Percentiles rank a stretch among this genome's conserved stretches.
These are phyloP conservation scores for Pseudisothecium myosuroides DNA, from an alignment of 225 moss, liverwort and hornwort species.

Conservation along the genomic window DNA sequence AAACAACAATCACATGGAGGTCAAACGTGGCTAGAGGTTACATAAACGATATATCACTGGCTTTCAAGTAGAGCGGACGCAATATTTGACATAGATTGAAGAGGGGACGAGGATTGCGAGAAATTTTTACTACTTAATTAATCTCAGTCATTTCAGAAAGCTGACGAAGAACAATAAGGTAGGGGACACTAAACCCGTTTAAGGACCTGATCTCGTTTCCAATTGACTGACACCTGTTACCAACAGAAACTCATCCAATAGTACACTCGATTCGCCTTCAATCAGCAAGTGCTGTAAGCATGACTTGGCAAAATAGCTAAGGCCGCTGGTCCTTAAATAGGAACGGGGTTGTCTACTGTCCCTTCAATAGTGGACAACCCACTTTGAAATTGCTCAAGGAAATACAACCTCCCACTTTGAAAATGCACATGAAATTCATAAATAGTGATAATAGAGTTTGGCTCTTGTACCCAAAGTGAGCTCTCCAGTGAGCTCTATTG, in stretches of 20 bases:
- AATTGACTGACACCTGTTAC: neutral
- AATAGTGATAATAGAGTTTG: neutral
- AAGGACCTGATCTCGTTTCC: neutral
- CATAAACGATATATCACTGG: neutral
- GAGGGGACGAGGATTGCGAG: neutral
- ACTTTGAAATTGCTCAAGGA: neutral
- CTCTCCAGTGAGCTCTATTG: neutral
- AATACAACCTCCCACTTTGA: neutral
- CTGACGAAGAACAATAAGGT: neutral
- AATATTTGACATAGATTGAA: neutral
- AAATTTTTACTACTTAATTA: neutral
- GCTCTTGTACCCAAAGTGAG: neutral
- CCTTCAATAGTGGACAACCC: neutral
- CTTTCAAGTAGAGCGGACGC: neutral
- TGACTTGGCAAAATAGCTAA: neutral
- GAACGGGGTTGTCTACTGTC: neutral
- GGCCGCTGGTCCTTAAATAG: neutral
- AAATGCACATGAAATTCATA: neutral
- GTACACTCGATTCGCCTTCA: neutral
- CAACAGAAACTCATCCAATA: neutral
- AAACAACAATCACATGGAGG: neutral
- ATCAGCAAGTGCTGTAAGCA: neutral
- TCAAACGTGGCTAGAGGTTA: neutral
- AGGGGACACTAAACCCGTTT: neutral
- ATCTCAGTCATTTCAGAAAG: neutral